Base-by-base conservation (phyloP, 2,329 filamentous ascomycete genomes). In the Trichoderma sp. region DNA sequence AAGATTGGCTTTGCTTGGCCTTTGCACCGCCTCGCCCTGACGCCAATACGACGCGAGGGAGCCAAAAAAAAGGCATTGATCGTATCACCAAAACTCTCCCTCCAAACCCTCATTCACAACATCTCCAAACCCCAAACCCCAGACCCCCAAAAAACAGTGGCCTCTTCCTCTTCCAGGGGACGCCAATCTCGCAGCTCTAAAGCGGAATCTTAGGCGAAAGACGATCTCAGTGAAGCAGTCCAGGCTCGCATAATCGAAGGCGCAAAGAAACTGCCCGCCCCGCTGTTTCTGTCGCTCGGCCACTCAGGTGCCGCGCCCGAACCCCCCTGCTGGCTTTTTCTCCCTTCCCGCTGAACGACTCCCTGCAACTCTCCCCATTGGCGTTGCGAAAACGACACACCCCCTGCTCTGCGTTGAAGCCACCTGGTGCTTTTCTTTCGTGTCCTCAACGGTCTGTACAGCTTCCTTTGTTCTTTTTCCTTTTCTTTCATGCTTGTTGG, bases 391-490 rank as follows among this genome's bases (percentile, higher is more conserved):
- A 78, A 78, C 78, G 79, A 76, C 75, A 68, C 76, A 79, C 79
- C 80, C 79, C 79, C 72, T 75, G 75, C 76, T 72, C 60, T 77
- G 75, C 62, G 75, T 81, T 82, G 77, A 80, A 82, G 81, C 81
- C 81, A 82, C 81, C 80, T 81, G 81, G 81, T 82, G 79, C 82
- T 76, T 82, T 82, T 64, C 79, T 75, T 75, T 75, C 71, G 71
- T 66, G 71, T 67, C 71, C 71, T 67, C 16, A 66, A 66, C 71
- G 35, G 71, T 41, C 50, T 18, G 35, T 59, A 66, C 59, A 27
- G 41, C 38, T 27, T 50, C 18, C 14, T 59, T 21, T 56, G 11
- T 21, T 14, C 31, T 8, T 76, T 72, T 77, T 77, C 74, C 77
- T 76, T 72, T 76, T 75, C 77, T 76, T 78, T 69, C 38, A 66